Evolutionary conservation across 768 basidiomycete species (phyloP), one percentile per base, ranked within the genome.

Genomic region (Lanmaoa pseudosensibilis): DNA sequence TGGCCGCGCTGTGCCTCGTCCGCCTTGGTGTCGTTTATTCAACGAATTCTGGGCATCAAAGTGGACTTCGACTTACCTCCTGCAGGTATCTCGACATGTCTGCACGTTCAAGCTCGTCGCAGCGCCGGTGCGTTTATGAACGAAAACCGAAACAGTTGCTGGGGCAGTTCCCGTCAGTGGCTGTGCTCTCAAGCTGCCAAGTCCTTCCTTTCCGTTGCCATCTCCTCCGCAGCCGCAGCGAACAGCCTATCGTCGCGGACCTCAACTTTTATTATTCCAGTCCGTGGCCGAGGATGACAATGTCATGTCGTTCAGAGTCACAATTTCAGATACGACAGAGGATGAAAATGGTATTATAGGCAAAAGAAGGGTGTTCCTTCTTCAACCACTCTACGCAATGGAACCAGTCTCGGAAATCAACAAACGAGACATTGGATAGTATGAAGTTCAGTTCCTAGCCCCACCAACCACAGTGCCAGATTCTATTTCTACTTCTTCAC

Each of bases 1-100:
- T 80, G 80, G 30, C 81, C 71, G 18, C 74, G 78, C 60, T 86
- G 86, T 15, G 77, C 82, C 69, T 88, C 85, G 69, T 89, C 85
- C 5, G 83, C 79, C 84, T 88, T 52, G 37, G 36, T n/a, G 21
- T 50, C 25, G 57, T 33, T 38, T 16, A 37, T 58, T 61, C 52
- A 54, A 19, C 18, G 18, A 37, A 40, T 41, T 45, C 16, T 21
- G 21, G 4, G 36, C 4, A n/a, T 23, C 3, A 49, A 47, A 6
- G 12, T n/a, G 18, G 5, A 32, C 11, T 15, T 55, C 43, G 18
- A 68, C 73, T 61, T 55, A 75, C 78, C 61, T 78, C 76, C n/a
- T n/a, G n/a, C 46, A 68, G 72, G 47, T 77, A 77, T 33, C 68
- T 70, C 19, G 78, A 78, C 78, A 80, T 79, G 52, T 45, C 55